A percentile compares a stretch with the other conserved stretches of the same genome.
Conservation (phyloP, 2,329 filamentous ascomycete genomes). For the Harringtonia lauricola region DNA sequence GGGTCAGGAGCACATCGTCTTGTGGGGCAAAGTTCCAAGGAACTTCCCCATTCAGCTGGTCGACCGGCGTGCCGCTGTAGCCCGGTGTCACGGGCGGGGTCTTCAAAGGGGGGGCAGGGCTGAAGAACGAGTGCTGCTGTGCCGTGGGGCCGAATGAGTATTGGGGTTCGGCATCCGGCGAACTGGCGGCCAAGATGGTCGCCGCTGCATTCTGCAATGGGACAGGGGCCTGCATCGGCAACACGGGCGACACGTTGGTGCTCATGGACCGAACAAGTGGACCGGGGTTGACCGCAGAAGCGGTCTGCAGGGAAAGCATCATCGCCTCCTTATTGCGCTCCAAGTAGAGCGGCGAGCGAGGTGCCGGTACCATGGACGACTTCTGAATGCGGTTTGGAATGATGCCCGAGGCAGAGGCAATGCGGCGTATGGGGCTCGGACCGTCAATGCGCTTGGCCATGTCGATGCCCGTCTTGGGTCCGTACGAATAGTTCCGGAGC, state of each 20-base stretch:
- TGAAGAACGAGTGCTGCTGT: slow-evolving; percentile 1
- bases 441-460: slow-evolving; percentile 31
- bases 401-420: slow-evolving; percentile 37
- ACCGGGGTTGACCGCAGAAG: slow-evolving; percentile 20
- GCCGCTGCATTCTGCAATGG: background rate
- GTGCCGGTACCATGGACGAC: slow-evolving; percentile 18
- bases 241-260: slow-evolving; percentile 2
- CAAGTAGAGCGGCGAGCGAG: slow-evolving; percentile 31
- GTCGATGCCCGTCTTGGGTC: slow-evolving; percentile 38
- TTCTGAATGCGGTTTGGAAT: slow-evolving; percentile 31
- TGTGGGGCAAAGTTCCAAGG: slow-evolving; percentile 23
- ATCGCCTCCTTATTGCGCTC: slow-evolving; percentile 34
- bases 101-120: slow-evolving; percentile 1
- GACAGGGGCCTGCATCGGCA: background rate
- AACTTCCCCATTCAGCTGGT: background rate
- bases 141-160: background rate
- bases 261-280: slow-evolving; percentile 19
- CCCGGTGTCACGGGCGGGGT: slow-evolving; percentile 10
- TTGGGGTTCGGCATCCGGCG: slow-evolving; percentile 5
- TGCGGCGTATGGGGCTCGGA: slow-evolving; percentile 39
- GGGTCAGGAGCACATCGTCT: slow-evolving; percentile 39
- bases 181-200: background rate
- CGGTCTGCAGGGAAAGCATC: slow-evolving; percentile 22
- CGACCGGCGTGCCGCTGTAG: background rate
- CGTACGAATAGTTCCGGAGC: slow-evolving; percentile 31